Conservation (phyloP, 305 asterid species). For the Fraxinus angustifolia region DNA sequence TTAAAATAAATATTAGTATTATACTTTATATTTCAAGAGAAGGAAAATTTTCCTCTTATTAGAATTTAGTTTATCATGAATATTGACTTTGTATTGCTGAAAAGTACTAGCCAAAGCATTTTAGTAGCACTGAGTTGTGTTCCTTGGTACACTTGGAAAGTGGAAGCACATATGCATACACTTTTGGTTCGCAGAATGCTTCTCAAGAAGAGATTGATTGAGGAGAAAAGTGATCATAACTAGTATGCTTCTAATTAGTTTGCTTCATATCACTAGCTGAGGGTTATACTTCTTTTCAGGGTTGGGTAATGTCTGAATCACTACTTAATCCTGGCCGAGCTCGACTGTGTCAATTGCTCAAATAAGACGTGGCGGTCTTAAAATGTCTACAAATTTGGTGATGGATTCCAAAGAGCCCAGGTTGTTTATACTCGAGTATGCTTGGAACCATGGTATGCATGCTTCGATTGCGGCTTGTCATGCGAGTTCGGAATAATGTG, state of each 20-base stretch:
- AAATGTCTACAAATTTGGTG: constrained; percentile 7
- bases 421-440: constrained; percentile 13
- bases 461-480: neutral
- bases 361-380: constrained; percentile 17
- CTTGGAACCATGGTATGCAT: neutral
- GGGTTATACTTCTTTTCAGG: constrained; percentile 43
- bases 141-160: neutral
- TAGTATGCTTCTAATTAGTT: neutral
- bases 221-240: neutral
- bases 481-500: constrained; percentile 12
- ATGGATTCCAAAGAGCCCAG: constrained; percentile 14
- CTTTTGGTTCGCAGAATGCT: neutral
- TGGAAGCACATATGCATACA: neutral
- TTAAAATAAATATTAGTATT: neutral
- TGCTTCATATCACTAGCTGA: constrained; percentile 17
- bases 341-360: constrained; percentile 56
- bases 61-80: neutral
- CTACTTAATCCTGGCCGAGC: constrained; percentile 87
- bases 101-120: neutral
- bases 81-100: neutral
- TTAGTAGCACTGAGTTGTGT: neutral
- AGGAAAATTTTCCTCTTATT: neutral
- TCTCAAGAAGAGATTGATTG: neutral
- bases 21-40: neutral
- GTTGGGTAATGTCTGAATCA: constrained; percentile 95